These are phyloP conservation scores for Bassia scoparia DNA, from an alignment of 148 eudicot species.

Conservation along the genomic window DNA sequence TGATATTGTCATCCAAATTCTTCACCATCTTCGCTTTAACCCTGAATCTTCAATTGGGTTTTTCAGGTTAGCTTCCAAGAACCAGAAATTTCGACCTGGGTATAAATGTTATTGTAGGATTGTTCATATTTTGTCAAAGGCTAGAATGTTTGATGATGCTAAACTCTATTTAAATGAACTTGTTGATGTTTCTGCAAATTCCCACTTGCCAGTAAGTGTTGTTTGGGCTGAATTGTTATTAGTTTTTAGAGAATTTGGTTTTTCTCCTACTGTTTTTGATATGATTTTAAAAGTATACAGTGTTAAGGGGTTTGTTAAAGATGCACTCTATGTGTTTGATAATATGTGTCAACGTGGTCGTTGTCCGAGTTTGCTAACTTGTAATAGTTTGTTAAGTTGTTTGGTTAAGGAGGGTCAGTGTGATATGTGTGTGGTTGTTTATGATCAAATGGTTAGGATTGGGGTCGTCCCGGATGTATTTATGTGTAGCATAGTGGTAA, in stretches of 20 bases:
- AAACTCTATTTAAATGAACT: constrained; percentile 43
- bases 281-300: constrained; percentile 59
- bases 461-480: constrained; percentile 65
- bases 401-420: constrained; percentile 52
- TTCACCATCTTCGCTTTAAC: constrained; percentile 41
- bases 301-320: constrained; percentile 46
- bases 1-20: constrained; percentile 40
- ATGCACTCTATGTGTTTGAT: constrained; percentile 83
- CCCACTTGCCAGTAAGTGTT: constrained; percentile 7
- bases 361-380: constrained; percentile 56
- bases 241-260: constrained; percentile 54
- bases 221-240: constrained; percentile 51
- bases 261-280: constrained; percentile 66
- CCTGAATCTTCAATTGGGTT: constrained; percentile 48
- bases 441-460: constrained; percentile 53
- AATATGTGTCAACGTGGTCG: constrained; percentile 60
- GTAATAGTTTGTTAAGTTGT: constrained; percentile 63
- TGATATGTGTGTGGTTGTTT: constrained; percentile 44
- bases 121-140: constrained; percentile 61
- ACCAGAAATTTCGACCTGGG: constrained; percentile 26
- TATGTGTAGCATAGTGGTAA: constrained; percentile 62
- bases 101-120: constrained; percentile 44
- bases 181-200: constrained; percentile 31
- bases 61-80: constrained; percentile 38
- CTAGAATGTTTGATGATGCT: constrained; percentile 47